These are phyloP conservation scores for Sonneratia alba DNA, from an alignment of 345 rosid species.

Conservation along the genomic window DNA sequence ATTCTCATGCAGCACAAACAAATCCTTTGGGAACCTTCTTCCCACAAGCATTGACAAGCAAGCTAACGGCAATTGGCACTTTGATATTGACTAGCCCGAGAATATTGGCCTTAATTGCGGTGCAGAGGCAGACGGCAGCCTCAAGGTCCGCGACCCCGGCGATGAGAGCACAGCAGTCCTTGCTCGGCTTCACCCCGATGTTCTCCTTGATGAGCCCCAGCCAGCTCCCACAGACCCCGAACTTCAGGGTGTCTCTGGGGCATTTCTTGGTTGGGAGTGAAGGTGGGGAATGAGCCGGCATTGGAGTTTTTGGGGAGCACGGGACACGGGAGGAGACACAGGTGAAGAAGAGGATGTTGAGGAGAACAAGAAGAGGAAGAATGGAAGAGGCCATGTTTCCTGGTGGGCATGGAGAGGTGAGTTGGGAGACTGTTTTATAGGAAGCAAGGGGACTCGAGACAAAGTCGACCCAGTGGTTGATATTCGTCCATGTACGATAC, in stretches of 20 bases:
- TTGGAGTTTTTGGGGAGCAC: slow-evolving; percentile 12
- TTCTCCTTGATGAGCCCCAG: slow-evolving; percentile 54
- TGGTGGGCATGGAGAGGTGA: background rate
- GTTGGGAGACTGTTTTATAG: background rate
- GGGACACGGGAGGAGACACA: slow-evolving; percentile 23
- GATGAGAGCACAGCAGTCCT: slow-evolving; percentile 58
- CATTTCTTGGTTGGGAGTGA: slow-evolving; percentile 19
- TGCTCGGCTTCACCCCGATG: slow-evolving; percentile 58
- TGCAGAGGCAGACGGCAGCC: slow-evolving; percentile 72
- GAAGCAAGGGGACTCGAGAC: background rate
- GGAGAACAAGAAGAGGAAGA: slow-evolving; percentile 11
- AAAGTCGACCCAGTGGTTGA: background rate
- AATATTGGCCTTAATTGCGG: slow-evolving; percentile 53
- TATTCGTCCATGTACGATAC: background rate
- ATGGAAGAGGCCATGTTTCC: background rate
- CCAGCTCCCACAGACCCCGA: slow-evolving; percentile 69
- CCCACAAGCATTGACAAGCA: slow-evolving; percentile 13
- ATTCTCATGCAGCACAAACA: slow-evolving; percentile 13
- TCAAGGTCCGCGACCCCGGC: slow-evolving; percentile 75
- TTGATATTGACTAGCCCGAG: slow-evolving; percentile 33
- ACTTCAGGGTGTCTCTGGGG: slow-evolving; percentile 53
- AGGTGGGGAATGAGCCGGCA: background rate
- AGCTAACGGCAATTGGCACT: slow-evolving; percentile 29
- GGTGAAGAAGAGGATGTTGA: slow-evolving; percentile 23
- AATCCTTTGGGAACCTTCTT: slow-evolving; percentile 20